A percentile compares a stretch with the other conserved stretches of the same genome.
phyloP scores from a whole-genome alignment of 1,284 basidiomycete genomes.

The Salmacisia buchloeana region DNA sequence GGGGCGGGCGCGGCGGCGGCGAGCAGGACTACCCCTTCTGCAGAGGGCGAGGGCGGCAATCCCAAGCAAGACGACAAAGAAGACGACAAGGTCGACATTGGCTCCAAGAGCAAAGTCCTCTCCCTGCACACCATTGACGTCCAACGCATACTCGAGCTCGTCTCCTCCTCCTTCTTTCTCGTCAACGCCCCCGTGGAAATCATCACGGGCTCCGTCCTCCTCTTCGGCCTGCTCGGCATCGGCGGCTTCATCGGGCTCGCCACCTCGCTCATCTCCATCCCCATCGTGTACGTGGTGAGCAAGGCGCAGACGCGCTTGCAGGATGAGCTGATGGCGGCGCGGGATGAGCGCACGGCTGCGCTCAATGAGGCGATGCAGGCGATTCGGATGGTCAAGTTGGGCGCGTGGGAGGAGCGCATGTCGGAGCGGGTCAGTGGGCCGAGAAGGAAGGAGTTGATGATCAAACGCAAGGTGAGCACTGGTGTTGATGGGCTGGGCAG shows the following conservation, averaged over 20 bases:
- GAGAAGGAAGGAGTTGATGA: conserved; percentile 19
- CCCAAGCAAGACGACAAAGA: not conserved
- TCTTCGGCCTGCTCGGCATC: conserved; percentile 34
- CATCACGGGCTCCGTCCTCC: conserved; percentile 24
- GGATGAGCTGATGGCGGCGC: conserved; percentile 16
- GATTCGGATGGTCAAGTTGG: conserved; percentile 38
- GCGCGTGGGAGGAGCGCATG: conserved; percentile 31
- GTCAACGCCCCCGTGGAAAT: conserved; percentile 28
- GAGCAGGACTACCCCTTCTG: not conserved
- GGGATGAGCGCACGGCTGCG: conserved; percentile 23
- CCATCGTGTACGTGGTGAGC: conserved; percentile 14
- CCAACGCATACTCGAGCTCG: conserved; percentile 13
- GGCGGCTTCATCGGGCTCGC: conserved; percentile 26
- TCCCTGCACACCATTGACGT: conserved; percentile 24
- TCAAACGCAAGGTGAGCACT: not conserved
- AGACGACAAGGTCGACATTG: not conserved
- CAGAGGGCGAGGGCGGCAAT: not conserved
- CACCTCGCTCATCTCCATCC: conserved; percentile 24
- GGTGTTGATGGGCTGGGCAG: not conserved
- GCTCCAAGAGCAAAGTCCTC: conserved; percentile 20
- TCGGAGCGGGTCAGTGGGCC: conserved; percentile 16
- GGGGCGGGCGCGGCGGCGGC: not conserved
- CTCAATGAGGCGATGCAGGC: conserved; percentile 29
- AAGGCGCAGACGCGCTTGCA: conserved; percentile 11
- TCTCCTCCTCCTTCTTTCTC: conserved; percentile 15